These are phyloP conservation scores for Pleurotus eryngii DNA, from an alignment of 768 basidiomycete species.

Conservation along the genomic window DNA sequence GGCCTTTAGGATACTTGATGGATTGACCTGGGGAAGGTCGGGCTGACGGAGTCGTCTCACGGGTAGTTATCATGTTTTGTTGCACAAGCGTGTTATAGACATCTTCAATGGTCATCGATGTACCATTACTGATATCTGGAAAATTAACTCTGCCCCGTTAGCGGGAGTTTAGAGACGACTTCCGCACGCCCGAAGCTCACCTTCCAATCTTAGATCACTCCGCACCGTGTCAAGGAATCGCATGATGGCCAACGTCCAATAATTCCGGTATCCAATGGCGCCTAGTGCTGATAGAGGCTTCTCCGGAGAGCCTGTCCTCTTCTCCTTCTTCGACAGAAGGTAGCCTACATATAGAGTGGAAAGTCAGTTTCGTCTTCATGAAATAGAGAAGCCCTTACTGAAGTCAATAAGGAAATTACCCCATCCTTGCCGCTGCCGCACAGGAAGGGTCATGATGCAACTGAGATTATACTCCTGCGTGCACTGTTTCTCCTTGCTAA, in stretches of 20 bases:
- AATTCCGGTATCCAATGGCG: constrained; percentile 89
- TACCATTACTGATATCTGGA: constrained; percentile 78
- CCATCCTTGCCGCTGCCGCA: constrained; percentile 94
- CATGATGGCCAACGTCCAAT: constrained; percentile 91
- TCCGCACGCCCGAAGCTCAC: constrained; percentile 37
- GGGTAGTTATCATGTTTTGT: constrained; percentile 69
- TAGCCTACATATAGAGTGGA: constrained; percentile 59
- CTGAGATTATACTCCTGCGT: constrained; percentile 96
- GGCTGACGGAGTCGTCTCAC: constrained; percentile 45
- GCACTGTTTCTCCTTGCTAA: constrained; percentile 97
- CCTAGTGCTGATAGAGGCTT: constrained; percentile 93
- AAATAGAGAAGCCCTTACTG: constrained; percentile 54
- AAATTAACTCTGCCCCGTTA: neutral
- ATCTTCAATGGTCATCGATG: constrained; percentile 91
- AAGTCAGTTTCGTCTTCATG: too few species aligned
- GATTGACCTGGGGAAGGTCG: constrained; percentile 75
- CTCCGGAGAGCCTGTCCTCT: constrained; percentile 87
- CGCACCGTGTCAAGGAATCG: constrained; percentile 62
- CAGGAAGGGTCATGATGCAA: constrained; percentile 98
- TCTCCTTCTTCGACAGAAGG: constrained; percentile 92
- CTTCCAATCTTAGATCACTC: constrained; percentile 68
- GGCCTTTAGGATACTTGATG: constrained; percentile 69
- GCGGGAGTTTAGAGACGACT: neutral
- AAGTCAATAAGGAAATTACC: constrained; percentile 97
- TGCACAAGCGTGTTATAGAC: constrained; percentile 70